Evolutionary conservation across 345 rosid genomes (phyloP).

Genomic region (Euclidium syriacum): DNA sequence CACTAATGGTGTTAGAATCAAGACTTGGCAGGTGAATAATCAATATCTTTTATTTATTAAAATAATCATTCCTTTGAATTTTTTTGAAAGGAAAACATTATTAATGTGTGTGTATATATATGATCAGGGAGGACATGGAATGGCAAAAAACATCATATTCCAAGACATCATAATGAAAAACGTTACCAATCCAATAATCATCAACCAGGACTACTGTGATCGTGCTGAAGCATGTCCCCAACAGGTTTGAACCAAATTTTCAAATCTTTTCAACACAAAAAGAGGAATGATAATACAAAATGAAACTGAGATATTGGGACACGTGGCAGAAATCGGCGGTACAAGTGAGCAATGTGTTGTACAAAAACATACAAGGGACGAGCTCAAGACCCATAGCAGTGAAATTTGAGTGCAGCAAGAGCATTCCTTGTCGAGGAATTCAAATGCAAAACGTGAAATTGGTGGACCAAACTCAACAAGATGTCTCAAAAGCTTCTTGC

Average conservation of each 20-base stretch:
- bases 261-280: background rate
- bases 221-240: conserved; percentile 40
- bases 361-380: conserved; percentile 69
- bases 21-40: conserved; percentile 82
- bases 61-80: background rate
- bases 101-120: background rate
- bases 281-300: background rate
- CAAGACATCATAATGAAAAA: conserved; percentile 56
- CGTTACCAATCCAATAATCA: conserved; percentile 75
- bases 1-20: conserved; percentile 78
- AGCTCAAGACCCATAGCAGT: conserved; percentile 62
- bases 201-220: conserved; percentile 84
- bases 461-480: conserved; percentile 8
- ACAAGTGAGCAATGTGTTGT: conserved; percentile 59
- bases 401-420: conserved; percentile 57
- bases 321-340: conserved; percentile 62
- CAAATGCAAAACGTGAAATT: conserved; percentile 45
- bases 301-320: background rate
- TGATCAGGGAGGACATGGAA: conserved; percentile 79
- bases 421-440: conserved; percentile 53
- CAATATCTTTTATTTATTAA: background rate
- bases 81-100: background rate
- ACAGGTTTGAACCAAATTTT: conserved; percentile 41
- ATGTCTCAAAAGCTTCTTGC: conserved; percentile 54
- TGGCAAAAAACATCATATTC: conserved; percentile 58